phyloP scores from a whole-genome alignment of 495 filamentous ascomycete genomes.

The Hypoxylon cercidicola region DNA sequence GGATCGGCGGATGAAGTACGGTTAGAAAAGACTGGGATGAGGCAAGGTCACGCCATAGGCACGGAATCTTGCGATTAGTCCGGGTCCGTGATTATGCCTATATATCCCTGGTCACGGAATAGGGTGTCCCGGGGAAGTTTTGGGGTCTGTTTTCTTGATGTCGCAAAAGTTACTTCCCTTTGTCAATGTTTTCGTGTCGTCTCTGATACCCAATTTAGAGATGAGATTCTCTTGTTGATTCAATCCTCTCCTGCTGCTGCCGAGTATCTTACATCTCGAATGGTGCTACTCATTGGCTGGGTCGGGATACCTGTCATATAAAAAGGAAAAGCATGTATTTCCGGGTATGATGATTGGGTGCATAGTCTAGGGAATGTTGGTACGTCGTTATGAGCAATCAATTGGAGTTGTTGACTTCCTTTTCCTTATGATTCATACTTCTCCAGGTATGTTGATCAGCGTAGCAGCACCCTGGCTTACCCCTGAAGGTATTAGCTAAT shows the following conservation, averaged over 20 bases:
- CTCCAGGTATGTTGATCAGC: constrained; percentile 4
- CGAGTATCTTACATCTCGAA: constrained; percentile 30
- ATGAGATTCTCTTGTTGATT: constrained; percentile 30
- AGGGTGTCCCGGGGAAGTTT: constrained; percentile 9
- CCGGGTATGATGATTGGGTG: constrained; percentile 24
- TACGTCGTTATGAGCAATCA: constrained; percentile 33
- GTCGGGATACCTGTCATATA: constrained; percentile 21
- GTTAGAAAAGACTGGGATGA: constrained; percentile 38
- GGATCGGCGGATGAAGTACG: constrained; percentile 36
- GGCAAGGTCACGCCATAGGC: constrained; percentile 49
- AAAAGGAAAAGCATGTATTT: constrained; percentile 14
- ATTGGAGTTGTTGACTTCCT: constrained; percentile 24
- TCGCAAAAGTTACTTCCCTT: constrained; percentile 6
- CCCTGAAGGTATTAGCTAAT: neutral
- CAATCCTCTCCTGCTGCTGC: constrained; percentile 12
- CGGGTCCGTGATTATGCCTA: constrained; percentile 33
- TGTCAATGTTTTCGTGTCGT: constrained; percentile 18
- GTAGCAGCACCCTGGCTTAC: neutral
- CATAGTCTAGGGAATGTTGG: constrained; percentile 30
- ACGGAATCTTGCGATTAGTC: constrained; percentile 44
- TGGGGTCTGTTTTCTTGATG: constrained; percentile 20
- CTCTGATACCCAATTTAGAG: constrained; percentile 47
- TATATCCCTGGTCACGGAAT: constrained; percentile 25
- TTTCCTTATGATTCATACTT: neutral
- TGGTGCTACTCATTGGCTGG: constrained; percentile 29